Evolutionary conservation across 2,329 filamentous ascomycete species (phyloP).

Genomic region (Mycosphaerelloides madeirae): DNA sequence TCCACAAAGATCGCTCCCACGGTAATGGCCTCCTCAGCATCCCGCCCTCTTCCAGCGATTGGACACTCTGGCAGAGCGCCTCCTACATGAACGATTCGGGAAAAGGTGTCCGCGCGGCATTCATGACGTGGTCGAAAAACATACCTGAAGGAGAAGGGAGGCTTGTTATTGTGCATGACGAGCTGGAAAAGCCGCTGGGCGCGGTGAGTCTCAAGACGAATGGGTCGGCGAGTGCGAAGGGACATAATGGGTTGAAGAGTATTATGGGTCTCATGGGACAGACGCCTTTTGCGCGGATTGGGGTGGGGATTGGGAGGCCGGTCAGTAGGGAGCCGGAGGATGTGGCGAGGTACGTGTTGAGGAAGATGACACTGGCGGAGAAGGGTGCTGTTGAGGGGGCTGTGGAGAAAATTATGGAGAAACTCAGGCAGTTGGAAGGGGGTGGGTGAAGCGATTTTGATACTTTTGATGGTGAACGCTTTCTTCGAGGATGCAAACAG

Average conservation of each 20-base stretch:
- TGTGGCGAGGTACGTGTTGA: slow-evolving; percentile 74
- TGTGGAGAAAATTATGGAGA: slow-evolving; percentile 30
- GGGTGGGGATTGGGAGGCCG: slow-evolving; percentile 84
- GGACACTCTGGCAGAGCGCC: slow-evolving; percentile 69
- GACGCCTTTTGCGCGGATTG: slow-evolving; percentile 69
- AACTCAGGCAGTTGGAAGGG: slow-evolving; percentile 35
- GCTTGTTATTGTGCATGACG: slow-evolving; percentile 82
- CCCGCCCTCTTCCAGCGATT: slow-evolving; percentile 37
- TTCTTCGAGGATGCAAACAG: too few relatives aligned
- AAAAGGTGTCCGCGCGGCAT: slow-evolving; percentile 61
- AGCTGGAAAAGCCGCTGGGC: slow-evolving; percentile 70
- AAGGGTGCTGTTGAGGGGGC: slow-evolving; percentile 32
- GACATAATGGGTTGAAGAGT: slow-evolving; percentile 46
- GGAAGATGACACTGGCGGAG: slow-evolving; percentile 56
- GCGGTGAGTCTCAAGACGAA: slow-evolving; percentile 54
- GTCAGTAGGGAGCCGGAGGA: slow-evolving; percentile 59
- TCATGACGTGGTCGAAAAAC: slow-evolving; percentile 47
- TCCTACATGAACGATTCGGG: slow-evolving; percentile 83
- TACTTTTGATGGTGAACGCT: too few relatives aligned
- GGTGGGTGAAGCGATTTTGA: slow-evolving; percentile 15
- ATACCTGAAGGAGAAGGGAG: slow-evolving; percentile 38
- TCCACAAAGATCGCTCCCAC: slow-evolving; percentile 39
- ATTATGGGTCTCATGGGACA: slow-evolving; percentile 66
- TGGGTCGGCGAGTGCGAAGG: slow-evolving; percentile 49
- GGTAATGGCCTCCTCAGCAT: slow-evolving; percentile 50